Conservation (phyloP, 2,329 filamentous ascomycete genomes). For the Diatrype stigma region DNA sequence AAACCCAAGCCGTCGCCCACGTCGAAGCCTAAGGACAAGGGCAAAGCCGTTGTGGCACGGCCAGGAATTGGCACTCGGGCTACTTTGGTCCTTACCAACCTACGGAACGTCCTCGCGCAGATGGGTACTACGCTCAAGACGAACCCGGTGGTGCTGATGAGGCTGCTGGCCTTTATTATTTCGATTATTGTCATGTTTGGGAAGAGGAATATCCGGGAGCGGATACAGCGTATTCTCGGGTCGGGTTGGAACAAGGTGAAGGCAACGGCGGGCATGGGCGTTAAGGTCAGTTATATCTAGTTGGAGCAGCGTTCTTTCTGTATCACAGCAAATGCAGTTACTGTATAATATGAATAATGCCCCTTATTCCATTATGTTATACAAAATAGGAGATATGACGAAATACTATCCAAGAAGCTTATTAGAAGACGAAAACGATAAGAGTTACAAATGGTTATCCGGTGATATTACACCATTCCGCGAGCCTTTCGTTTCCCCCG, state of each 20-base stretch:
- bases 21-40: constrained; percentile 24
- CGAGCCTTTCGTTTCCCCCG: no score
- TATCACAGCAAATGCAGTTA: constrained; percentile 7
- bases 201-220: constrained; percentile 68
- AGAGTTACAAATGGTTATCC: not conserved
- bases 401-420: not conserved
- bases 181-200: constrained; percentile 75
- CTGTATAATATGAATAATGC: constrained; percentile 20
- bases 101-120: constrained; percentile 48
- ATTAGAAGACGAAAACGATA: not conserved
- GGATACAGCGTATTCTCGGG: constrained; percentile 64
- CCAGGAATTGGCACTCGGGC: constrained; percentile 45
- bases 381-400: no score
- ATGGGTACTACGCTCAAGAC: constrained; percentile 46
- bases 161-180: constrained; percentile 72
- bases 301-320: constrained; percentile 2
- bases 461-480: no score
- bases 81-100: constrained; percentile 47
- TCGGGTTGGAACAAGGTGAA: constrained; percentile 76
- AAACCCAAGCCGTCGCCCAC: constrained; percentile 21
- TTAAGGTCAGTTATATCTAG: constrained; percentile 95
- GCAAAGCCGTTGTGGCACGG: constrained; percentile 25
- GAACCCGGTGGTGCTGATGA: constrained; percentile 54
- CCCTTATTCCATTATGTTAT: not conserved
- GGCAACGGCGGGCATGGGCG: constrained; percentile 88